These are phyloP conservation scores for Westerdykella sp. DNA, from an alignment of 2,329 filamentous ascomycete species.

Conservation along the genomic window DNA sequence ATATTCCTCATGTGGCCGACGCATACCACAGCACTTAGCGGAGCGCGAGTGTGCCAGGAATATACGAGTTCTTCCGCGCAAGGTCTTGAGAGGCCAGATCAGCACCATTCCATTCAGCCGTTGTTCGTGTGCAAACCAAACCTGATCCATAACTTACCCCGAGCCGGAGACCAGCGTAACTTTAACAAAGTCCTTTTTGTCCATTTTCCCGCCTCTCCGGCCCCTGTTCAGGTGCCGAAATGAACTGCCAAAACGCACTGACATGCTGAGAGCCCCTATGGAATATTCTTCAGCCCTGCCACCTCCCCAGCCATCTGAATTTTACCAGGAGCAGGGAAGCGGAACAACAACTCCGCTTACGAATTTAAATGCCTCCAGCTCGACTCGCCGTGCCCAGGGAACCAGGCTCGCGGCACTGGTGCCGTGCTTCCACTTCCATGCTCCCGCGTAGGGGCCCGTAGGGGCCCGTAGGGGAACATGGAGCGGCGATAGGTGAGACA, in stretches of 20 bases:
- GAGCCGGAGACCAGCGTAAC: not conserved
- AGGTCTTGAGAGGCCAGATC: too few species aligned
- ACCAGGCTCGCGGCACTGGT: too few species aligned
- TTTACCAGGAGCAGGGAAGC: conserved; percentile 9
- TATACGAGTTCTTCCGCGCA: not conserved
- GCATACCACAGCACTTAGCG: conserved; percentile 2
- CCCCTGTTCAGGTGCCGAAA: too few species aligned
- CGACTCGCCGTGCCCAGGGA: too few species aligned
- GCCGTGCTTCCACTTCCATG: too few species aligned
- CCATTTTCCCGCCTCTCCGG: conserved; percentile 2
- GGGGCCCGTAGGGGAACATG: too few species aligned
- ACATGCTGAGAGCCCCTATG: conserved; percentile 8
- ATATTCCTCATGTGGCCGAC: conserved; percentile 2
- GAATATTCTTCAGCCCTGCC: conserved; percentile 14
- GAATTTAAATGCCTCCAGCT: not conserved
- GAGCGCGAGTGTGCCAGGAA: conserved; percentile 7
- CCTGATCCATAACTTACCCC: not conserved
- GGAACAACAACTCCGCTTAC: conserved; percentile 7
- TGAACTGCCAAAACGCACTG: conserved; percentile 6
- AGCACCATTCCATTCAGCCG: too few species aligned
- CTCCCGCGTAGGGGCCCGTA: too few species aligned
- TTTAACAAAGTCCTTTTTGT: conserved; percentile 1
- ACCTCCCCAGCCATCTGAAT: not conserved
- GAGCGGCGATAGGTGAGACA: too few species aligned
- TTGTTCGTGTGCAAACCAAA: not conserved